phyloP scores from a whole-genome alignment of 768 basidiomycete genomes.

The Pulveroboletus ravenelii region DNA sequence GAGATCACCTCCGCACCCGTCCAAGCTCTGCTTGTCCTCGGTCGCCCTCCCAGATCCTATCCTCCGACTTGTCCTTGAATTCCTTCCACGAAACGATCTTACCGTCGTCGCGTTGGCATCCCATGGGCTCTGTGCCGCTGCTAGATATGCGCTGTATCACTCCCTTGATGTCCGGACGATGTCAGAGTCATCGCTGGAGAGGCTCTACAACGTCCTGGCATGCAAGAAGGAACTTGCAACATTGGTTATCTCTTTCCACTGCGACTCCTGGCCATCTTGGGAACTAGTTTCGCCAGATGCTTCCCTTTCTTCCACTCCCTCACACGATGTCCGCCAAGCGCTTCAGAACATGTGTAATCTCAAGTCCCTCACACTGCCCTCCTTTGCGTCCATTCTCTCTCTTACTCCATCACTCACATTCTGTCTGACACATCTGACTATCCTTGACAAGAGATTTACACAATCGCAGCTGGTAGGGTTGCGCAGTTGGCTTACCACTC shows the following conservation, averaged over 20 bases:
- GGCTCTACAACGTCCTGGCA: slow-evolving; percentile 20
- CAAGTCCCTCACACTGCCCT: slow-evolving; percentile 23
- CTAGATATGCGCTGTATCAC: slow-evolving; percentile 23
- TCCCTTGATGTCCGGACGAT: slow-evolving; percentile 17
- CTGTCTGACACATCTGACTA: slow-evolving; percentile 22
- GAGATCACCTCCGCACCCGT: neutral
- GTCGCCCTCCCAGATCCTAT: slow-evolving; percentile 17
- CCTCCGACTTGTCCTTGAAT: slow-evolving; percentile 19
- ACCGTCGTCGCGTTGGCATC: slow-evolving; percentile 23
- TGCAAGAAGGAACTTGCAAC: slow-evolving; percentile 18
- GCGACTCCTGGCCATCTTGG: slow-evolving; percentile 21
- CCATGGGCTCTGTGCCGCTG: slow-evolving; percentile 14
- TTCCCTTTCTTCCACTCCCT: slow-evolving; percentile 4
- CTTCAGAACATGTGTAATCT: slow-evolving; percentile 30
- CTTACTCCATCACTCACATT: slow-evolving; percentile 17
- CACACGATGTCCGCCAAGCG: slow-evolving; percentile 20
- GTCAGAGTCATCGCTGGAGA: slow-evolving; percentile 9
- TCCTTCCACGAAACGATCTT: slow-evolving; percentile 17
- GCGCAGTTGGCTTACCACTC: slow-evolving; percentile 22
- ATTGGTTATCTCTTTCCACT: slow-evolving; percentile 21
- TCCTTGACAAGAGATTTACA: slow-evolving; percentile 25
- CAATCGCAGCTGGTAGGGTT: slow-evolving; percentile 19
- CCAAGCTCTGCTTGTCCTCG: neutral
- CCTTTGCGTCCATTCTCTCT: slow-evolving; percentile 22
- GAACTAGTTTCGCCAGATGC: slow-evolving; percentile 5